phyloP scores from a whole-genome alignment of 2,329 filamentous ascomycete genomes.

The Chaetomium sp. region DNA sequence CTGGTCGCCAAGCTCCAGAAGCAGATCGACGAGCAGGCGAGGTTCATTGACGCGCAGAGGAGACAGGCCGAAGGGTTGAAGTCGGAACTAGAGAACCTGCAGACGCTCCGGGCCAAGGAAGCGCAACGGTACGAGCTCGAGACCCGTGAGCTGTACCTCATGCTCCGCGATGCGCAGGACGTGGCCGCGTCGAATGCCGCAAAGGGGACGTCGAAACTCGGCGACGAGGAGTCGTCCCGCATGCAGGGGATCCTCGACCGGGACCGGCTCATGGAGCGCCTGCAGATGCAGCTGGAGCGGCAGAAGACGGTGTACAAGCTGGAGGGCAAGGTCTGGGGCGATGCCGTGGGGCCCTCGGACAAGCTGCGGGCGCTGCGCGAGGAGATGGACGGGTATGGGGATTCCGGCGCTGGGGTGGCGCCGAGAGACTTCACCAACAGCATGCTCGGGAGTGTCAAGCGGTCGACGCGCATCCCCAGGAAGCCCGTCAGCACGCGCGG shows the following conservation, averaged over 20 bases:
- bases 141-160: constrained; percentile 92
- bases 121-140: constrained; percentile 92
- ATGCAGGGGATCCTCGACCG: constrained; percentile 93
- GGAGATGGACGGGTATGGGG: constrained; percentile 69
- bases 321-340: constrained; percentile 85
- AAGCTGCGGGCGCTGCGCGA: constrained; percentile 85
- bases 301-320: constrained; percentile 98
- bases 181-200: constrained; percentile 80
- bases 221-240: constrained; percentile 61
- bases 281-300: constrained; percentile 91
- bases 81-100: constrained; percentile 79
- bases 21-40: constrained; percentile 86
- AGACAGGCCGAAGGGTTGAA: constrained; percentile 84
- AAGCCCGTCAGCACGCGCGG: constrained; percentile 42
- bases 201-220: constrained; percentile 46
- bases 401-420: constrained; percentile 43
- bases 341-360: constrained; percentile 78
- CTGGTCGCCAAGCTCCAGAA: constrained; percentile 87
- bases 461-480: constrained; percentile 50
- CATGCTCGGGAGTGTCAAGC: constrained; percentile 65
- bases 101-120: constrained; percentile 80
- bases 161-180: constrained; percentile 95
- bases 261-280: constrained; percentile 82
- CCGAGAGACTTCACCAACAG: constrained; percentile 62
- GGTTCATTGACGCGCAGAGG: constrained; percentile 81